Base-by-base conservation (phyloP, 768 basidiomycete genomes). In the Pleurotus tuoliensis region DNA sequence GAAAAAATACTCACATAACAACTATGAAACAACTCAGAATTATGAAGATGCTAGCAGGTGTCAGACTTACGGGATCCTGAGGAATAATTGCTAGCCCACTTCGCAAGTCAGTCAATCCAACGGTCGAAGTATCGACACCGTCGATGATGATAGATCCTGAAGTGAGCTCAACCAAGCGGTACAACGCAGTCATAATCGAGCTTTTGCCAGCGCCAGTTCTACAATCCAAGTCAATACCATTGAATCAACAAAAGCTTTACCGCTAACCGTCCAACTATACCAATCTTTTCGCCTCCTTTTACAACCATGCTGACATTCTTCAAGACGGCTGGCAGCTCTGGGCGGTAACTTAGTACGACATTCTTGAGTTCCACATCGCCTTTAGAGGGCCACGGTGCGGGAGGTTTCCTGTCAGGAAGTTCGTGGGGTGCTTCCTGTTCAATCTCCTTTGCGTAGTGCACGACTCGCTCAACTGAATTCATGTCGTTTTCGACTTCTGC, bases 401-500 rank as follows among this genome's bases (percentile, higher is more conserved):
- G 69, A 0, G 86, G 87, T 61, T 81, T 82, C 24, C 68, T 74
- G 13, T 84, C 86, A 0, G 83, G 76, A 15, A 88, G 69, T 40
- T 85, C 78, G 62, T 89, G 83, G 1, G 88, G 79, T 1, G 88
- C 82, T 69, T 95, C 93, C 67, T 94, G 88, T 66, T 94, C 92
- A 15, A 97, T 75, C 25, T 84, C 80, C 16, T 81, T 80, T 41
- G 87, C 85, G 63, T 97, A 97, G 66, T 93, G 82, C 3, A 92
- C 73, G 15, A 98, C 77, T 22, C 94, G 87, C 67, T 92, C 90
- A 6, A 91, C 88, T n/a, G 85, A 83, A 67, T 93, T 93, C 90
- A 95, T 94, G 69, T 94, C 82, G 69, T 97, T 96, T 69, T 96
- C 93, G 9, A 94, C 87, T 67, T 95, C 93, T 2, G 89, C 86